phyloP scores from a whole-genome alignment of 1,284 basidiomycete genomes.

The Ceratobasidium sp. region DNA sequence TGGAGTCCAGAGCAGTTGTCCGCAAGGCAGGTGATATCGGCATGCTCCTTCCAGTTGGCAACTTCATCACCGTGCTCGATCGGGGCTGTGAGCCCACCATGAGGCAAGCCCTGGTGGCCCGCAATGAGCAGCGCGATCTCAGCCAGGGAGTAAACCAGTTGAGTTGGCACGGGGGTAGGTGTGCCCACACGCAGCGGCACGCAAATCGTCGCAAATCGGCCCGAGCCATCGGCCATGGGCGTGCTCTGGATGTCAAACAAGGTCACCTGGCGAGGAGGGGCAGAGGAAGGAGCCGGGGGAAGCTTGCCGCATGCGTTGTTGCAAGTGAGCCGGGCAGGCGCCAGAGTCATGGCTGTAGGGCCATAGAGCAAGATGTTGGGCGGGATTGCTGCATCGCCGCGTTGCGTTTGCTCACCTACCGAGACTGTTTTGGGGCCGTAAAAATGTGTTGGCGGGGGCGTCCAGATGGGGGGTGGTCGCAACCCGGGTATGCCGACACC shows the following conservation, averaged over 20 bases:
- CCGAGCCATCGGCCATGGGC: conserved; percentile 11
- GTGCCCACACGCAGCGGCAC: too few species aligned
- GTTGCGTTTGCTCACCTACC: conserved; percentile 6
- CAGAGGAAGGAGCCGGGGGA: background rate
- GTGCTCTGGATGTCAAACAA: conserved; percentile 3
- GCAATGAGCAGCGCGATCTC: conserved; percentile 9
- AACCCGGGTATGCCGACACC: too few species aligned
- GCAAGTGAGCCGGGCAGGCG: conserved; percentile 1
- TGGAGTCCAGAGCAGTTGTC: conserved; percentile 93
- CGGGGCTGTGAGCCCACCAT: conserved; percentile 12
- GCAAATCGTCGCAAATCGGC: conserved; percentile 12
- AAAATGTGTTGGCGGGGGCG: background rate
- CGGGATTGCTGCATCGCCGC: background rate
- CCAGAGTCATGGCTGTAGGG: conserved; percentile 10
- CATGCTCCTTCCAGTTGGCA: conserved; percentile 13
- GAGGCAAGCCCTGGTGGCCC: conserved; percentile 15
- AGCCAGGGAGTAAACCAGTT: conserved; percentile 9
- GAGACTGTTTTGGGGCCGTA: background rate
- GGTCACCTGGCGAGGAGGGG: conserved; percentile 4
- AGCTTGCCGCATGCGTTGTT: conserved; percentile 10
- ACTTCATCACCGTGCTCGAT: conserved; percentile 3
- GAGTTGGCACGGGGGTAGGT: background rate
- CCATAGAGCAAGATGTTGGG: conserved; percentile 2
- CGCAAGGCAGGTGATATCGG: conserved; percentile 89
- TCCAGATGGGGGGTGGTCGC: background rate